Evolutionary conservation across 2,329 filamentous ascomycete species (phyloP).

Genomic region (Verticillium albo-atrum): DNA sequence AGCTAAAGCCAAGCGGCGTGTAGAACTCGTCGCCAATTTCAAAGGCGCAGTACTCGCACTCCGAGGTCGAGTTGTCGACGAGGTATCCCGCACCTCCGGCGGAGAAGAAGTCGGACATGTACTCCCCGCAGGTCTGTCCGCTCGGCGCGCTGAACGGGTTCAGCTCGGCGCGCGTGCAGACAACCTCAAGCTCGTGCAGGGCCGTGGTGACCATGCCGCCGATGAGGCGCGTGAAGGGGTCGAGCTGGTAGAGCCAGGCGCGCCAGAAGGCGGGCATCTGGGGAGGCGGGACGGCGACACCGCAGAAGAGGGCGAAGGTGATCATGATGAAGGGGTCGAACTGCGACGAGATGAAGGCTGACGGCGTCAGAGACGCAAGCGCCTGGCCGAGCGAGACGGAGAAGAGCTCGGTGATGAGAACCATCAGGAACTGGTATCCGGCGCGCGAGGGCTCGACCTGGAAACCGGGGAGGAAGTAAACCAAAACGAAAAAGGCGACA

Average conservation of each 20-base stretch:
- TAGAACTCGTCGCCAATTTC: slow-evolving; percentile 80
- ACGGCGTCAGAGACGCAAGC: slow-evolving; percentile 72
- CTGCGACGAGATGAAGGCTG: slow-evolving; percentile 72
- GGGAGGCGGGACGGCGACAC: slow-evolving; percentile 74
- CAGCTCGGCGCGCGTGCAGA: slow-evolving; percentile 57
- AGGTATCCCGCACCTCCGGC: slow-evolving; percentile 69
- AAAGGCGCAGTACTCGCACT: slow-evolving; percentile 80
- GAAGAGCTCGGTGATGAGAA: slow-evolving; percentile 80
- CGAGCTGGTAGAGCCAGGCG: slow-evolving; percentile 75
- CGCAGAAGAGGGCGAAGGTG: slow-evolving; percentile 80
- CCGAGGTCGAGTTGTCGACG: slow-evolving; percentile 56
- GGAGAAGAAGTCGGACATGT: slow-evolving; percentile 69
- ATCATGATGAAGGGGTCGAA: slow-evolving; percentile 81
- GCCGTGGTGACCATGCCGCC: slow-evolving; percentile 76
- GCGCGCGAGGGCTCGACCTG: slow-evolving; percentile 58
- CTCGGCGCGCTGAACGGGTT: slow-evolving; percentile 64
- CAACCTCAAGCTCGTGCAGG: slow-evolving; percentile 60
- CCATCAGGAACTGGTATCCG: slow-evolving; percentile 83
- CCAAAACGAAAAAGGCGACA: slow-evolving; percentile 72
- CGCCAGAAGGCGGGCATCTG: slow-evolving; percentile 78
- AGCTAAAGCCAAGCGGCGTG: slow-evolving; percentile 59
- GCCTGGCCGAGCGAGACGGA: slow-evolving; percentile 75
- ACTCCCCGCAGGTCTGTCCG: slow-evolving; percentile 66
- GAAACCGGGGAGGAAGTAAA: slow-evolving; percentile 83
- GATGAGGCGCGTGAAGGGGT: slow-evolving; percentile 79